phyloP scores from a whole-genome alignment of 2,329 filamentous ascomycete genomes.

The Ophiostoma sp. region DNA sequence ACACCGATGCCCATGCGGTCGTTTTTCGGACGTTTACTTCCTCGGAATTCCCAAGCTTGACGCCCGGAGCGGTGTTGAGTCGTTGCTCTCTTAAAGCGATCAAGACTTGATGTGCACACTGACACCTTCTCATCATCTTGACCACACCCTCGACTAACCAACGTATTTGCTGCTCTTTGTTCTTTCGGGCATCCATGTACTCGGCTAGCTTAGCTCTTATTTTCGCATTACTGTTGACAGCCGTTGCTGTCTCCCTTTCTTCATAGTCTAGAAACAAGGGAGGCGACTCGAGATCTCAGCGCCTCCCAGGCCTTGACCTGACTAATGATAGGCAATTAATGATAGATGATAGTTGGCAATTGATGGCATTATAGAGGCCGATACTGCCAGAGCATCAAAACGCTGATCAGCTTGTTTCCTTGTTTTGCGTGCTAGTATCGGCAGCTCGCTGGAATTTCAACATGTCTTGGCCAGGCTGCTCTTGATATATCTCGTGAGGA shows the following conservation, averaged over 20 bases:
- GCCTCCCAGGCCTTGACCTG: neutral
- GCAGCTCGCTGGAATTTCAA: neutral
- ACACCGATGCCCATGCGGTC: neutral
- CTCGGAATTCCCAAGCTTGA: too few relatives aligned
- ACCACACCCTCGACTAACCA: too few relatives aligned
- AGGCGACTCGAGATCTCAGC: slow-evolving; percentile 1
- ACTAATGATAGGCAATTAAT: neutral
- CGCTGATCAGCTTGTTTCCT: neutral
- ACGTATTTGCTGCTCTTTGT: too few relatives aligned
- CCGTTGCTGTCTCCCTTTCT: neutral
- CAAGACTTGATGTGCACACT: too few relatives aligned
- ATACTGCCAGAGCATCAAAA: neutral
- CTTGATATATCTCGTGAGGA: neutral
- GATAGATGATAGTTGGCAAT: too few relatives aligned
- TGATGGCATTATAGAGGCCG: neutral
- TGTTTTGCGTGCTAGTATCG: neutral
- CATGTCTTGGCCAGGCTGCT: too few relatives aligned
- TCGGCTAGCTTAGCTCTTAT: neutral
- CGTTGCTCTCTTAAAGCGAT: too few relatives aligned
- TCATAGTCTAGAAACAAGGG: neutral
- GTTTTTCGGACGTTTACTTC: neutral
- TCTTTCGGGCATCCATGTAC: too few relatives aligned
- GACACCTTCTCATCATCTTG: too few relatives aligned
- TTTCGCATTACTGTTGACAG: neutral
- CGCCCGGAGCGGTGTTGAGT: too few relatives aligned